phyloP scores from a whole-genome alignment of 2,329 filamentous ascomycete genomes.

The Coniella vitis region DNA sequence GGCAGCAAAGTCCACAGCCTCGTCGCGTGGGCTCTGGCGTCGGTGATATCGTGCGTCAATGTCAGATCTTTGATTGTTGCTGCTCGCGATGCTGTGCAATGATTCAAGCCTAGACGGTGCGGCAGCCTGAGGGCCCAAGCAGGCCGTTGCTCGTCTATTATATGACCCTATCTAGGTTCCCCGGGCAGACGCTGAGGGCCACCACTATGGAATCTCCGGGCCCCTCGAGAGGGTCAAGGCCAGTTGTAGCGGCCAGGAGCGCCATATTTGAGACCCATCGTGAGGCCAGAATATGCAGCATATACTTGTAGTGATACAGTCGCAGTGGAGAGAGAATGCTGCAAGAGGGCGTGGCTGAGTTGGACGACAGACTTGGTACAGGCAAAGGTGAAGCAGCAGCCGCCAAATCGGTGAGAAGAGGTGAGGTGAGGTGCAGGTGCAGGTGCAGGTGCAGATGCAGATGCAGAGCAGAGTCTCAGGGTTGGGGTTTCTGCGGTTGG shows the following conservation, averaged over 20 bases:
- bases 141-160: slow-evolving; percentile 13
- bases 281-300: slow-evolving; percentile 2
- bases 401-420: background rate
- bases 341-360: background rate
- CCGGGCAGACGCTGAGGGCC: slow-evolving; percentile 1
- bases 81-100: background rate
- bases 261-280: slow-evolving; percentile 3
- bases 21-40: background rate
- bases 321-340: background rate
- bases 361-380: background rate
- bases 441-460: background rate
- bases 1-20: slow-evolving; percentile 15
- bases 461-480: background rate
- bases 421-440: background rate
- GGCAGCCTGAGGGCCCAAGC: slow-evolving; percentile 10
- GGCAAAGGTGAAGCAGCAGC: background rate
- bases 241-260: slow-evolving; percentile 5
- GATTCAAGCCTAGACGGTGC: background rate
- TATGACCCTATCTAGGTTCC: slow-evolving; percentile 13
- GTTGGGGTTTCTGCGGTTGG: background rate
- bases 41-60: background rate
- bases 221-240: slow-evolving; percentile 7
- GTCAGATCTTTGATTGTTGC: slow-evolving; percentile 1
- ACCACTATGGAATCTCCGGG: slow-evolving; percentile 2
- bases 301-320: background rate